Evolutionary conservation across 257 asterid genomes (phyloP).

Genomic region (Solanum boliviense): DNA sequence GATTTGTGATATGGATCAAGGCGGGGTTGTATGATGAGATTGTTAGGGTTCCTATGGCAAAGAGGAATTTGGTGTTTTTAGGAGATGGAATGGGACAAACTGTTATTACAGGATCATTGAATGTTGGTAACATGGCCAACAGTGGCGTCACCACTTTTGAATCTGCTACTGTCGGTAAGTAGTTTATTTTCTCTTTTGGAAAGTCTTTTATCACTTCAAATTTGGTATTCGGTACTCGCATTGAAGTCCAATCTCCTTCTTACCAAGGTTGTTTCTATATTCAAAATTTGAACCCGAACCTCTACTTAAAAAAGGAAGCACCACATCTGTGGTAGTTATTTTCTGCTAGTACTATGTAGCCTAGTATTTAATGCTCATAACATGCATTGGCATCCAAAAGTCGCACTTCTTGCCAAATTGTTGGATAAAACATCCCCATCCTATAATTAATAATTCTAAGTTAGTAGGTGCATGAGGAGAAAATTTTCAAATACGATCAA

Average conservation of each 20-base stretch:
- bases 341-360: not conserved
- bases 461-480: not conserved
- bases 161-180: too few relatives aligned
- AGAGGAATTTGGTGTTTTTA: conserved; percentile 24
- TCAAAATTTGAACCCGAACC: too few relatives aligned
- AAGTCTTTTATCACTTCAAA: too few relatives aligned
- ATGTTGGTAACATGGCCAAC: conserved; percentile 17
- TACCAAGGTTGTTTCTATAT: too few relatives aligned
- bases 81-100: conserved; percentile 52
- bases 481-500: not conserved
- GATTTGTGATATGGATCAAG: conserved; percentile 24
- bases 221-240: too few relatives aligned
- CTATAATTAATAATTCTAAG: not conserved
- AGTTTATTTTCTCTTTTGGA: too few relatives aligned
- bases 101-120: conserved; percentile 29
- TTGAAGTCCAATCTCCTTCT: too few relatives aligned
- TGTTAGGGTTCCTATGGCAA: conserved; percentile 17
- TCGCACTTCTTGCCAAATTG: not conserved
- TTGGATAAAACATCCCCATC: not conserved
- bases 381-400: not conserved
- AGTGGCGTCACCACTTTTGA: conserved; percentile 19
- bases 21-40: conserved; percentile 15
- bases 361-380: not conserved
- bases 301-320: too few relatives aligned
- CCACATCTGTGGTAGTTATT: too few relatives aligned